These are phyloP conservation scores for Wallemia ichthyophaga DNA, from an alignment of 1,284 basidiomycete species.

Conservation along the genomic window DNA sequence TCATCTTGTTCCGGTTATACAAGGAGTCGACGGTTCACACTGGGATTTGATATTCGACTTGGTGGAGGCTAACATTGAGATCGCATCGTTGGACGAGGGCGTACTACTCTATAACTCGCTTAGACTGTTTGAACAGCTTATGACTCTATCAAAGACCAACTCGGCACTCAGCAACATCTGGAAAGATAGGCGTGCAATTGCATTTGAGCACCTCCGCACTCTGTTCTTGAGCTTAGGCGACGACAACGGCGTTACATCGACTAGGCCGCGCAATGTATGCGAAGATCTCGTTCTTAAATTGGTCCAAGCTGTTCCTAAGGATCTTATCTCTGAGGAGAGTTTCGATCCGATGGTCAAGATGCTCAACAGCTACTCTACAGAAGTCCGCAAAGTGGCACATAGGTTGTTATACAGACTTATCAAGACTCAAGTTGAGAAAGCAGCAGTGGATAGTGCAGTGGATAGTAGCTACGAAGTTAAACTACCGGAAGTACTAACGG, in stretches of 20 bases:
- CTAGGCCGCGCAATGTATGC: conserved; percentile 33
- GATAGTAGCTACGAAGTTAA: conserved; percentile 20
- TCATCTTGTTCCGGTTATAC: conserved; percentile 56
- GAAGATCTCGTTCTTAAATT: conserved; percentile 34
- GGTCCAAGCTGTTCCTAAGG: conserved; percentile 31
- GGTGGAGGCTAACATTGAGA: conserved; percentile 62
- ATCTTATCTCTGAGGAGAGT: conserved; percentile 31
- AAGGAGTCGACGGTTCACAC: conserved; percentile 56
- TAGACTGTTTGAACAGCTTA: conserved; percentile 32
- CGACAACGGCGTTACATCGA: conserved; percentile 16
- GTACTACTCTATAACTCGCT: conserved; percentile 37
- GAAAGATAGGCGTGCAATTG: conserved; percentile 25
- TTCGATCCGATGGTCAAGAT: conserved; percentile 42
- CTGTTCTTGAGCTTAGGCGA: conserved; percentile 26
- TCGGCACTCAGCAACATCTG: conserved; percentile 38
- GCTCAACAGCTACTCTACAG: conserved; percentile 29
- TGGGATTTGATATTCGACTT: conserved; percentile 82
- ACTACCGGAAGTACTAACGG: background rate
- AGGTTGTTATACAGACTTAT: conserved; percentile 32
- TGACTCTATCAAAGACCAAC: conserved; percentile 40
- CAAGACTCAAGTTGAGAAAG: conserved; percentile 34
- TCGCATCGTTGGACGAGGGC: conserved; percentile 19
- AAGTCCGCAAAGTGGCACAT: conserved; percentile 40
- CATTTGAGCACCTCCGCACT: conserved; percentile 29
- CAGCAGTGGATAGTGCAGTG: conserved; percentile 59